A percentile compares a stretch with the other conserved stretches of the same genome.
phyloP scores from a whole-genome alignment of 176 grass and related monocot genomes.

The Zizania latifolia region DNA sequence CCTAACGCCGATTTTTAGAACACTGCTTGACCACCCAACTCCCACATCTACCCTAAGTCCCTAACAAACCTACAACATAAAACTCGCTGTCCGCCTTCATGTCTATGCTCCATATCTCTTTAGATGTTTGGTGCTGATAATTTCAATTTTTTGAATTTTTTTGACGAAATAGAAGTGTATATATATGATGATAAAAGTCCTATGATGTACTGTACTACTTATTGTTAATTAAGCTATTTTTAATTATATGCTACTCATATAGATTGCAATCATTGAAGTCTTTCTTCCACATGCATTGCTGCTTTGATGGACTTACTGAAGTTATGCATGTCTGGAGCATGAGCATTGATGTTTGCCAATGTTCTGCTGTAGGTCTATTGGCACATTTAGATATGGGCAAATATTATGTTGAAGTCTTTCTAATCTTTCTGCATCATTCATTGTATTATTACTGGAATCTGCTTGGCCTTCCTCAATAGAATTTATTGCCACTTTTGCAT shows the following conservation, averaged over 20 bases:
- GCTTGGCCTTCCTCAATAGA: not conserved
- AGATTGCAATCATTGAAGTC: not conserved
- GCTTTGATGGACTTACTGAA: not conserved
- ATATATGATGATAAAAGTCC: too few relatives aligned
- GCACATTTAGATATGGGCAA: not conserved
- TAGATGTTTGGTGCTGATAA: not conserved
- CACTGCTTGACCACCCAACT: too few relatives aligned
- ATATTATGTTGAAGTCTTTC: not conserved
- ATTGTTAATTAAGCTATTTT: not conserved
- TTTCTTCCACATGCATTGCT: not conserved
- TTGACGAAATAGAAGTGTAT: not conserved
- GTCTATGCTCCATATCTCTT: not conserved
- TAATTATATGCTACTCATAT: not conserved
- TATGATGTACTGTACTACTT: not conserved
- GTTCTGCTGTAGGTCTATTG: not conserved
- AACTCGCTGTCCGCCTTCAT: not conserved
- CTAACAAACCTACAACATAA: not conserved
- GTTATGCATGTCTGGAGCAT: not conserved
- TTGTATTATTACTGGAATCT: not conserved
- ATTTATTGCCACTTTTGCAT: not conserved
- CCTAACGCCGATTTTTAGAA: too few relatives aligned
- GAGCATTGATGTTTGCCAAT: not conserved
- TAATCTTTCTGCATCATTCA: not conserved
- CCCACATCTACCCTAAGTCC: too few relatives aligned
- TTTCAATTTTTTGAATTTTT: too few relatives aligned